Base-by-base conservation (phyloP, 23 red algal genomes). In the Chondrus crispus region DNA sequence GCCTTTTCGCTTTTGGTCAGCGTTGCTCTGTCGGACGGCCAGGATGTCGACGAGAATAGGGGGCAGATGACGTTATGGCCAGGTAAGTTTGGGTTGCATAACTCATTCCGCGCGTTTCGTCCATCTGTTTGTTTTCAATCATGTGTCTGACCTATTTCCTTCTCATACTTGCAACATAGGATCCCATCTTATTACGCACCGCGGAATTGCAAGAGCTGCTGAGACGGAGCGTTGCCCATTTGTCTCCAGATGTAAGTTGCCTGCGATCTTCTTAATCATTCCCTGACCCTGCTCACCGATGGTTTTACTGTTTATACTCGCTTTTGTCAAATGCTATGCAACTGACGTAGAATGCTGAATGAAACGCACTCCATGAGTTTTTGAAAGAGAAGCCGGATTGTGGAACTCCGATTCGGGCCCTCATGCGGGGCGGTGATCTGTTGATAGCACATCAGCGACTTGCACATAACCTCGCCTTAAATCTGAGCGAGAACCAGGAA, bases 11-110 rank as follows among this genome's bases (percentile, higher is more conserved):
- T 62, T 6, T 46, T 89, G 13, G n/a, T 89, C 1, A 49, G 66
- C 22, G 85, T 89, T 20, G 68, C 69, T 32, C 46, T 89, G n/a
- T 72, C 60, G 2, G 47, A 76, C 11, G 85, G 69, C 16, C 66
- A 75, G 36, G 24, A 77, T 3, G 49, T 89, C 22, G 85, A 89
- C 30, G 68, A 89, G 40, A 89, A 89, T 5, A 60, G 85, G 20
- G 85, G 85, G 12, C 85, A 89, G 53, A 49, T 89, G 26, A 75
- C 49, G 3, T 66, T 68, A 54, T 89, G 85, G 85, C 70, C 85
- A 40, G 72, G 85, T 89, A 89, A 52, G 85, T 89, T 33, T 0
- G 45, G 5, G 7, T 77, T 13, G 22, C 71, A 39, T 77, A n/a
- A n/a, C 44, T 86, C 41, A 32, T 7, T 32, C 18, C 18, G 60